phyloP scores from a whole-genome alignment of 192 early-diverging fungal genomes.

The Backusella circina region DNA sequence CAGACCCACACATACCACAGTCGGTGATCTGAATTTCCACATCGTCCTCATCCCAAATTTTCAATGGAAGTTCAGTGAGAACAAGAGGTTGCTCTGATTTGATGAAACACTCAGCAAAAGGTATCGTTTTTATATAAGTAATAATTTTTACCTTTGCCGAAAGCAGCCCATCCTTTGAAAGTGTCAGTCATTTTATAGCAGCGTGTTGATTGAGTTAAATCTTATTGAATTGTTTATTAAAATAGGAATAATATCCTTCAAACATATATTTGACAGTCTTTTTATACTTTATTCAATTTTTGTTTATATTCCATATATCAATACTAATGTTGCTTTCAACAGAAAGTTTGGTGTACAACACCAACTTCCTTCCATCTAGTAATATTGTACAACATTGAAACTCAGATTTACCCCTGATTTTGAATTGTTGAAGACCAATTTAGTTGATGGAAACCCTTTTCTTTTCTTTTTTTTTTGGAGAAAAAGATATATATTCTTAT shows the following conservation, averaged over 20 bases:
- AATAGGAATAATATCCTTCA: no score
- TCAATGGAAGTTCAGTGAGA: background rate
- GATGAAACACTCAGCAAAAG: background rate
- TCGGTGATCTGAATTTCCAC: conserved; percentile 50
- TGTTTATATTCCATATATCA: background rate
- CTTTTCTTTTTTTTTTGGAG: background rate
- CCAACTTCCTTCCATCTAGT: background rate
- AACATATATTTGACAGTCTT: background rate
- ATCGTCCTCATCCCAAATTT: conserved; percentile 26
- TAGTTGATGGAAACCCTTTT: background rate
- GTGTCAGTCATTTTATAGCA: conserved; percentile 14
- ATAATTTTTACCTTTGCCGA: conserved; percentile 18
- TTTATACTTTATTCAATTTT: background rate
- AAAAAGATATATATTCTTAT: background rate
- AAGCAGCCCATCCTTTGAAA: conserved; percentile 19
- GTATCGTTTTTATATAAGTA: background rate
- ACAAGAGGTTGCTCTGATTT: background rate
- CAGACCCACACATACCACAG: conserved; percentile 77
- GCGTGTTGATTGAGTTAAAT: background rate
- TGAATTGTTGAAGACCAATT: background rate
- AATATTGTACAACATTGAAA: background rate
- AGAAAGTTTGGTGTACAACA: background rate
- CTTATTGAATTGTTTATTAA: no score
- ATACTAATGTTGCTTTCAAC: background rate
- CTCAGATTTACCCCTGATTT: background rate